Evolutionary conservation across 2,329 filamentous ascomycete genomes (phyloP).

Genomic region (Epichloe sibirici): DNA sequence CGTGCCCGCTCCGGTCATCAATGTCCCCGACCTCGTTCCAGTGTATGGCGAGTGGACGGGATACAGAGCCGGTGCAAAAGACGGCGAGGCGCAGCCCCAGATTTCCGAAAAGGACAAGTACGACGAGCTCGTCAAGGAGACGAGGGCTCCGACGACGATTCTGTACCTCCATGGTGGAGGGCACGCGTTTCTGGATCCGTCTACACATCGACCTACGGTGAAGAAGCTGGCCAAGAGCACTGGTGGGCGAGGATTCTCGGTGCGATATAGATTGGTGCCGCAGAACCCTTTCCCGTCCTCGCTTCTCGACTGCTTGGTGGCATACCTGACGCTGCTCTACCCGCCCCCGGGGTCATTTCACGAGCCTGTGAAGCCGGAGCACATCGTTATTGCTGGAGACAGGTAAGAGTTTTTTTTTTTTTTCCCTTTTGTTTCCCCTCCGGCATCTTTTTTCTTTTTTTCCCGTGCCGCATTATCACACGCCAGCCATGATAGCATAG

Average conservation of each 20-base stretch:
- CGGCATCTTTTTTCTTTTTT: neutral
- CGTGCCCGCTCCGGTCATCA: conserved; percentile 7
- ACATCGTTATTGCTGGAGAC: conserved; percentile 64
- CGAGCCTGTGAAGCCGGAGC: conserved; percentile 45
- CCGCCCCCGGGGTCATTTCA: conserved; percentile 58
- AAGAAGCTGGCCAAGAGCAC: conserved; percentile 53
- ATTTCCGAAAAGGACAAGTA: conserved; percentile 55
- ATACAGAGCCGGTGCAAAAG: conserved; percentile 43
- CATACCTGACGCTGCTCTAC: conserved; percentile 62
- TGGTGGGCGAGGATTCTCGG: conserved; percentile 55
- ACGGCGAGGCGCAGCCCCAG: conserved; percentile 36
- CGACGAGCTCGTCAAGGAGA: conserved; percentile 53
- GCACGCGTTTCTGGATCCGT: conserved; percentile 60
- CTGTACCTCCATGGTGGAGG: conserved; percentile 70
- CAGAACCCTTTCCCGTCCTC: conserved; percentile 65
- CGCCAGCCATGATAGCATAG: neutral
- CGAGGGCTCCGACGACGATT: conserved; percentile 48
- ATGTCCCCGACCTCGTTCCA: conserved; percentile 39
- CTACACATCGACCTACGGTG: conserved; percentile 46
- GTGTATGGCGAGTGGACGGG: conserved; percentile 70
- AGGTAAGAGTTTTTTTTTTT: conserved; percentile 26
- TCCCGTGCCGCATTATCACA: too few species aligned
- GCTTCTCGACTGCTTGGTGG: conserved; percentile 58
- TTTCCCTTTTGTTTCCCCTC: neutral
- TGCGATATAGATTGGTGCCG: conserved; percentile 64